Percentiles rank a stretch among this genome's conserved stretches.
Conservation (phyloP, 768 basidiomycete species). For the Mycena haematopus region DNA sequence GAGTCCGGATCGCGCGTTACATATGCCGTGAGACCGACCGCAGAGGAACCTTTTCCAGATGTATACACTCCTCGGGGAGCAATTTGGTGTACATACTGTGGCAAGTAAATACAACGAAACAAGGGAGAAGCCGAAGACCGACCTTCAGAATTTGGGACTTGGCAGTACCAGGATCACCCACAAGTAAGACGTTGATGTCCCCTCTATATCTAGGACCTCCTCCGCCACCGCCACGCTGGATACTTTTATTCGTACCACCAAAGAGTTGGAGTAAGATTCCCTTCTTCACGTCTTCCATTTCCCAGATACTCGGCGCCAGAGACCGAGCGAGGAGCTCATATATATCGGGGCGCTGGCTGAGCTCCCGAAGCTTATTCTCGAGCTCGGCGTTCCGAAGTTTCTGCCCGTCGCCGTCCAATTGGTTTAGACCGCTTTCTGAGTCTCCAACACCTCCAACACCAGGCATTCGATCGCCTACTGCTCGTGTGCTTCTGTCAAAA, state of each 20-base stretch:
- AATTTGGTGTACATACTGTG: conserved; percentile 97
- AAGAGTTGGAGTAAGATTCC: conserved; percentile 95
- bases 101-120: conserved; percentile 7
- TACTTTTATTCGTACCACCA: conserved; percentile 97
- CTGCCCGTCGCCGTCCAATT: conserved; percentile 49
- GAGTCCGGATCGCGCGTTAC: conserved; percentile 98
- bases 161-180: conserved; percentile 96
- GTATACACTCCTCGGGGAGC: conserved; percentile 98
- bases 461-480: conserved; percentile 69
- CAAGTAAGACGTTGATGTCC: conserved; percentile 96
- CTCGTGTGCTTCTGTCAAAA: conserved; percentile 80
- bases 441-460: conserved; percentile 76
- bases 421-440: conserved; percentile 70
- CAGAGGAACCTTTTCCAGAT: conserved; percentile 97
- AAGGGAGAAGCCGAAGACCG: conserved; percentile 29
- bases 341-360: conserved; percentile 78
- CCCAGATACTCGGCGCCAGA: conserved; percentile 95
- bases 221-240: conserved; percentile 90
- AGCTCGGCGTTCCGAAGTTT: conserved; percentile 68
- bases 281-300: conserved; percentile 99
- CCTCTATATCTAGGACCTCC: conserved; percentile 97
- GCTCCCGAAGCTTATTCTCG: conserved; percentile 76
- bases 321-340: conserved; percentile 87
- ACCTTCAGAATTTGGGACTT: conserved; percentile 96
- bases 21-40: conserved; percentile 98